These are phyloP conservation scores for Allantophomopsis cytisporea DNA, from an alignment of 2,329 filamentous ascomycete species.

Conservation along the genomic window DNA sequence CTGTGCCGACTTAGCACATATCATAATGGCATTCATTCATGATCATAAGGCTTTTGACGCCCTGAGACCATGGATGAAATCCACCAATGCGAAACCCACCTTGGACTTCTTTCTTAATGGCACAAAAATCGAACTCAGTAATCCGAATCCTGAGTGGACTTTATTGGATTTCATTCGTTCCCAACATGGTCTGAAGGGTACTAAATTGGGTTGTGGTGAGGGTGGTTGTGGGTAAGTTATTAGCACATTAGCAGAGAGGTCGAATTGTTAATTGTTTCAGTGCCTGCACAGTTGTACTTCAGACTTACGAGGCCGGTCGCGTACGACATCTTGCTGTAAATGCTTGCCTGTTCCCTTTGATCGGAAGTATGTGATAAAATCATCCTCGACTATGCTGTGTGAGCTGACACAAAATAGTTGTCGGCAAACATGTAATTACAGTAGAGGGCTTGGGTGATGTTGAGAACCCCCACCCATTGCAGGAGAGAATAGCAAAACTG, in stretches of 20 bases:
- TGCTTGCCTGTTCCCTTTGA: slow-evolving; percentile 50
- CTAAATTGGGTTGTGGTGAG: slow-evolving; percentile 90
- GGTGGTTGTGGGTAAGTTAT: slow-evolving; percentile 60
- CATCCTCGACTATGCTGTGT: background rate
- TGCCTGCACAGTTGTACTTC: slow-evolving; percentile 85
- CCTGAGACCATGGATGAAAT: slow-evolving; percentile 7
- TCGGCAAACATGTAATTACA: slow-evolving; percentile 94
- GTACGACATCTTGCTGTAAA: slow-evolving; percentile 95
- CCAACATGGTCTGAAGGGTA: slow-evolving; percentile 66
- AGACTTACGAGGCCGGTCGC: slow-evolving; percentile 71
- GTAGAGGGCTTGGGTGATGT: slow-evolving; percentile 86
- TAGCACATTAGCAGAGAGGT: too few relatives aligned
- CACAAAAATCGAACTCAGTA: slow-evolving; percentile 69
- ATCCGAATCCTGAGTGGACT: slow-evolving; percentile 83
- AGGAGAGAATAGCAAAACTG: slow-evolving; percentile 78
- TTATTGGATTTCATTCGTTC: slow-evolving; percentile 84
- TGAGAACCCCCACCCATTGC: slow-evolving; percentile 71
- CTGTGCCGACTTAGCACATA: too few relatives aligned
- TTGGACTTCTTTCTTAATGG: slow-evolving; percentile 88
- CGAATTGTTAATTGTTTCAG: background rate
- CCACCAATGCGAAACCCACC: slow-evolving; percentile 26
- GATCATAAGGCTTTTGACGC: slow-evolving; percentile 5
- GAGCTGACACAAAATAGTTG: slow-evolving; percentile 68
- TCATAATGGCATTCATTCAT: too few relatives aligned
- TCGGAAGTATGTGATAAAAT: slow-evolving; percentile 7